Percentiles rank a stretch among this genome's conserved stretches.
phyloP scores from a whole-genome alignment of 306 rosid genomes.

The Prunus campanulata region DNA sequence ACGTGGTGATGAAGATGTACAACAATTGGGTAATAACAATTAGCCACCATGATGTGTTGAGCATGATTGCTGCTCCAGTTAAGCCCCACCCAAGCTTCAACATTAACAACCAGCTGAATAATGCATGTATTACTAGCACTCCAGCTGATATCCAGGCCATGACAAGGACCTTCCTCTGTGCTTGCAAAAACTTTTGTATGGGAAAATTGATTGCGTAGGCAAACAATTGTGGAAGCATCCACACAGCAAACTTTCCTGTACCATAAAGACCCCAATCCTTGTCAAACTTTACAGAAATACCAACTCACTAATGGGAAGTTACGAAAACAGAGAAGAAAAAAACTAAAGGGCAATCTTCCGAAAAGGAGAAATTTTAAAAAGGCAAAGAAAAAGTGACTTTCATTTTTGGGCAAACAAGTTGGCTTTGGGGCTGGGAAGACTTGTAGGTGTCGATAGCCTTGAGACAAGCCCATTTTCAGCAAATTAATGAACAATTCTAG shows the following conservation, averaged over 20 bases:
- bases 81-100: conserved; percentile 59
- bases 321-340: neutral
- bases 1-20: conserved; percentile 60
- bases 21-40: conserved; percentile 39
- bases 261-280: neutral
- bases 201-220: conserved; percentile 74
- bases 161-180: conserved; percentile 65
- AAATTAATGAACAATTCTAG: too few relatives aligned
- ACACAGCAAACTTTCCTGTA: conserved; percentile 58
- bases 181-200: conserved; percentile 67
- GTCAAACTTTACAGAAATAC: neutral
- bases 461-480: too few relatives aligned
- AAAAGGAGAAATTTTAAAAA: too few relatives aligned
- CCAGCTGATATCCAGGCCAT: conserved; percentile 47
- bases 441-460: too few relatives aligned
- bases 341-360: too few relatives aligned
- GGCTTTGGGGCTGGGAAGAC: neutral
- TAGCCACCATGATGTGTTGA: conserved; percentile 71
- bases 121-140: conserved; percentile 41
- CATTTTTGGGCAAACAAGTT: neutral
- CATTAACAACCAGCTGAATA: conserved; percentile 66
- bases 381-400: neutral
- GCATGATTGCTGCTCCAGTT: conserved; percentile 60
- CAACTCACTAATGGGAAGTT: neutral
- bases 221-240: conserved; percentile 77